Evolutionary conservation across 352 stramenopile species (phyloP).

Genomic region (Phytophthora foliorum): DNA sequence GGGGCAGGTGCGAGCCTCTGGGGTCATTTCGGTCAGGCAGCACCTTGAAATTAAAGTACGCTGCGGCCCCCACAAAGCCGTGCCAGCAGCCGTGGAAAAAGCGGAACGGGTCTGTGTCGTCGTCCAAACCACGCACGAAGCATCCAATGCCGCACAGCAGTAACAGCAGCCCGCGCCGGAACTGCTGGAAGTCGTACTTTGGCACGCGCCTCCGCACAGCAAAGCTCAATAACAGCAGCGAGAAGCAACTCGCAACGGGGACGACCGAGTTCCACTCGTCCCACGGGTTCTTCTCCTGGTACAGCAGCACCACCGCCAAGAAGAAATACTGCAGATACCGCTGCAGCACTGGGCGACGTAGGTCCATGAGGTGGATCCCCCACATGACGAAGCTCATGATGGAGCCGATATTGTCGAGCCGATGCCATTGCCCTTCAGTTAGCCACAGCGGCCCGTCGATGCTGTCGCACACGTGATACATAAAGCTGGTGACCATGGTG

Average conservation of each 20-base stretch:
- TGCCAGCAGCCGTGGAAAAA: conserved; percentile 90
- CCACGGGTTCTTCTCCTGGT: conserved; percentile 87
- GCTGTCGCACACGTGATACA: conserved; percentile 85
- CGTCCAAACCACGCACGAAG: conserved; percentile 73
- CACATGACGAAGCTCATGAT: conserved; percentile 87
- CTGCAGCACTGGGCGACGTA: conserved; percentile 47
- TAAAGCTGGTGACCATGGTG: conserved; percentile 82
- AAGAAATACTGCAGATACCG: conserved; percentile 80
- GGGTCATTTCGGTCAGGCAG: conserved; percentile 42
- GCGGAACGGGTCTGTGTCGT: conserved; percentile 79
- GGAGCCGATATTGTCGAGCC: conserved; percentile 84
- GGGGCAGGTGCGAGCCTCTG: conserved; percentile 41
- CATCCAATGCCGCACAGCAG: conserved; percentile 59
- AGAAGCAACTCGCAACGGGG: conserved; percentile 60
- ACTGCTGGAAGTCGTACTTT: conserved; percentile 60
- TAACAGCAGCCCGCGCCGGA: conserved; percentile 60
- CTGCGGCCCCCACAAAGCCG: conserved; percentile 72
- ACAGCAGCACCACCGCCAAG: conserved; percentile 64
- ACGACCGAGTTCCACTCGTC: conserved; percentile 64
- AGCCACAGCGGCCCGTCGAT: conserved; percentile 82
- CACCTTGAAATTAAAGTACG: conserved; percentile 81
- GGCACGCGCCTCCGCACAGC: conserved; percentile 50
- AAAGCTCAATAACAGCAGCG: conserved; percentile 55
- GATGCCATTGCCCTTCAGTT: conserved; percentile 85
- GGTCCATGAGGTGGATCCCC: conserved; percentile 82